Conservation (phyloP, 768 basidiomycete species). For the Amanita thiersii region DNA sequence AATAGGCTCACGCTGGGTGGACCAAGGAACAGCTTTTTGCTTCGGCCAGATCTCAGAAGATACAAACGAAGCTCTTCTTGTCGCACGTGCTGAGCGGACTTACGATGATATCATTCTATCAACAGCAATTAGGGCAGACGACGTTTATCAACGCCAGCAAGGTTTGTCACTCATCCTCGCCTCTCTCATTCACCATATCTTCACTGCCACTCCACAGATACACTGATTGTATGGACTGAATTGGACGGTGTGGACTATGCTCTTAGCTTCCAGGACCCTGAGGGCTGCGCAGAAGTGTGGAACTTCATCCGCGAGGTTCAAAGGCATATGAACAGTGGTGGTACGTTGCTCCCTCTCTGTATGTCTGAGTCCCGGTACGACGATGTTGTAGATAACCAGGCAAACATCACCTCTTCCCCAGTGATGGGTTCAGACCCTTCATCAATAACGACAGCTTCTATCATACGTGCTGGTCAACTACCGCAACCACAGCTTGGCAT, state of each 20-base stretch:
- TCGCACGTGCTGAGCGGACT: constrained; percentile 76
- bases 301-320: constrained; percentile 92
- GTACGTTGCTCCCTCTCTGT: constrained; percentile 28
- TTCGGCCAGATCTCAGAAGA: constrained; percentile 81
- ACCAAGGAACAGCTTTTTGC: constrained; percentile 96
- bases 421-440: constrained; percentile 46
- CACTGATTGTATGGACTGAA: constrained; percentile 98
- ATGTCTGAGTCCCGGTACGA: constrained; percentile 10
- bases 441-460: constrained; percentile 46
- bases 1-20: constrained; percentile 84
- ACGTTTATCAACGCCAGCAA: constrained; percentile 84
- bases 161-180: constrained; percentile 36
- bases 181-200: constrained; percentile 7
- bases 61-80: constrained; percentile 68
- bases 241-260: constrained; percentile 93
- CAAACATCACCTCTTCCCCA: constrained; percentile 53
- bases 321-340: constrained; percentile 63
- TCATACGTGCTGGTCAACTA: constrained; percentile 66
- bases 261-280: constrained; percentile 92
- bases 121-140: constrained; percentile 73
- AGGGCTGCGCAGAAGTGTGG: constrained; percentile 96
- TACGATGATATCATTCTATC: constrained; percentile 67
- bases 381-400: constrained; percentile 33
- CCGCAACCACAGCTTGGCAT: constrained; percentile 72
- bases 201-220: constrained; percentile 50